Percentiles rank a stretch among this genome's conserved stretches.
phyloP scores from a whole-genome alignment of 805 yeast species.

The Cyberlindnera petersonii region DNA sequence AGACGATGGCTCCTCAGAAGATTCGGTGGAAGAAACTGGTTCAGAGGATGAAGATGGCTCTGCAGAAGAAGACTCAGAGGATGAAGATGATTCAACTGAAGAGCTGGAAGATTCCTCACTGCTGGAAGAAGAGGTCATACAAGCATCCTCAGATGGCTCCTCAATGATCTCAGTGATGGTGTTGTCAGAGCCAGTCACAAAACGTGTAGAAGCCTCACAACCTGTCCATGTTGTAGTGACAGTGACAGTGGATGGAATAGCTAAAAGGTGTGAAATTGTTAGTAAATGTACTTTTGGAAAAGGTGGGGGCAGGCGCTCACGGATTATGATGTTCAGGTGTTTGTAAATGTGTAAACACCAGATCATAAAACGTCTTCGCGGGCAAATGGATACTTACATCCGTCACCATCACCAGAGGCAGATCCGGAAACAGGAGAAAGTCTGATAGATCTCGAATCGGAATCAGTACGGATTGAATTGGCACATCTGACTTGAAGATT shows the following conservation, averaged over 20 bases:
- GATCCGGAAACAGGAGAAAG: conserved; percentile 4
- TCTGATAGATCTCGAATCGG: neutral
- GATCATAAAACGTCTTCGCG: no score
- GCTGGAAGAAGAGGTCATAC: neutral
- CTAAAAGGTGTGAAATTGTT: neutral
- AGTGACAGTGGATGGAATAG: conserved; percentile 7
- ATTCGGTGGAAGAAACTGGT: no score
- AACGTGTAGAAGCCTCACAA: conserved; percentile 9
- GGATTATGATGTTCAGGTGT: neutral
- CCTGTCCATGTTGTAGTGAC: conserved; percentile 6
- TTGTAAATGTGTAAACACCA: no score
- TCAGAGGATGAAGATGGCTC: neutral
- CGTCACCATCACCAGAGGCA: conserved; percentile 14
- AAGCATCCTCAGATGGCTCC: neutral
- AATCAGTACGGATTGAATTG: neutral
- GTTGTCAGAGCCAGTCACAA: conserved; percentile 10
- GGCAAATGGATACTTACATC: conserved; percentile 7
- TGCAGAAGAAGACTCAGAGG: neutral
- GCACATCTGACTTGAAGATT: neutral
- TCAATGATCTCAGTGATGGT: conserved; percentile 11
- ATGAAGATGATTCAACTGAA: neutral
- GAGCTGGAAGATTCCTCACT: conserved; percentile 1
- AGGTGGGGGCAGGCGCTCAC: neutral
- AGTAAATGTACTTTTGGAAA: neutral
- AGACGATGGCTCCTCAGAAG: conserved; percentile 1